phyloP scores from a whole-genome alignment of 1,284 basidiomycete species.

The Ceratobasidium sp. region DNA sequence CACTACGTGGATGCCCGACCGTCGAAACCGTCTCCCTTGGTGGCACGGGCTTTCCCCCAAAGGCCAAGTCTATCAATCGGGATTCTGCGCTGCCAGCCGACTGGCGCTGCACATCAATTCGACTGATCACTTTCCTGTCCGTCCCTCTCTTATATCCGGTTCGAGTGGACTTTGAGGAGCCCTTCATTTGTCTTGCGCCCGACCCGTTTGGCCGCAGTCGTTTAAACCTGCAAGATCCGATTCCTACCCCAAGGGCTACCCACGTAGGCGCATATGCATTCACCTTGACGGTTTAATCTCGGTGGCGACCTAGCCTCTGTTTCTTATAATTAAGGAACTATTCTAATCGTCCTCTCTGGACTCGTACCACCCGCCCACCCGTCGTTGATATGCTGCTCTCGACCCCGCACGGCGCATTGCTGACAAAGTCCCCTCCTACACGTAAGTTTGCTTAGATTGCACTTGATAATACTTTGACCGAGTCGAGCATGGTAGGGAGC shows the following conservation, averaged over 20 bases:
- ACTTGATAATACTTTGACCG: conserved; percentile 43
- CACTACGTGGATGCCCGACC: conserved; percentile 3
- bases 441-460: conserved; percentile 6
- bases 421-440: conserved; percentile 5
- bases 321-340: conserved; percentile 35
- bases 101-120: not conserved
- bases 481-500: conserved; percentile 50
- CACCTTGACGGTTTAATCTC: not conserved
- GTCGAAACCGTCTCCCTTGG: not conserved
- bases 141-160: conserved; percentile 5
- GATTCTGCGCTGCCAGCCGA: not conserved
- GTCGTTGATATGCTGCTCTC: conserved; percentile 23
- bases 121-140: not conserved
- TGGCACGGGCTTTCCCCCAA: not conserved
- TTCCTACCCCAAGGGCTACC: not conserved
- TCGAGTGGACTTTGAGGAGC: conserved; percentile 9
- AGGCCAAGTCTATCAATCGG: not conserved
- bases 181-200: not conserved
- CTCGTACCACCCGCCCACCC: conserved; percentile 17
- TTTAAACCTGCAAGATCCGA: conserved; percentile 24
- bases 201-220: conserved; percentile 4
- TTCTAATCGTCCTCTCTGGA: conserved; percentile 11
- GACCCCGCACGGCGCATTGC: conserved; percentile 21
- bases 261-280: conserved; percentile 10
- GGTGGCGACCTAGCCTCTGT: conserved; percentile 23